Conservation (phyloP, 2,329 filamentous ascomycete genomes). For the Phialemonium atrogriseum region DNA sequence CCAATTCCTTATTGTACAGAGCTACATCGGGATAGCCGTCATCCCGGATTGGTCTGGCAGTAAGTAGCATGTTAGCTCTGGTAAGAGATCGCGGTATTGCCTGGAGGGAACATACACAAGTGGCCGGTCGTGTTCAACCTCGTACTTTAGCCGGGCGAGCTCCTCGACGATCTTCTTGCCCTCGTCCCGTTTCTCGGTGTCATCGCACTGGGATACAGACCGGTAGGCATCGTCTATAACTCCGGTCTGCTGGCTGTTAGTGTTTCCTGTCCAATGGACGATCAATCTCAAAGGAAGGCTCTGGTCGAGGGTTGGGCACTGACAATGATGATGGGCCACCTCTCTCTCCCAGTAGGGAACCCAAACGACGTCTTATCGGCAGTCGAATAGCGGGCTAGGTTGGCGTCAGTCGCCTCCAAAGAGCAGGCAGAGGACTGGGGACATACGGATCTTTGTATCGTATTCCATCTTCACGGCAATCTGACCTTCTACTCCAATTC, state of each 20-base stretch:
- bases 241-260: constrained; percentile 55
- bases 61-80: constrained; percentile 1
- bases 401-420: neutral
- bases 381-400: constrained; percentile 67
- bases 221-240: constrained; percentile 93
- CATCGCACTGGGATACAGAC: constrained; percentile 48
- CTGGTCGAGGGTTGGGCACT: constrained; percentile 14
- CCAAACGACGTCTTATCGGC: constrained; percentile 82
- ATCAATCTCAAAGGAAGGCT: neutral
- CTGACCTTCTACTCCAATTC: neutral
- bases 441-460: constrained; percentile 17
- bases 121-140: constrained; percentile 79
- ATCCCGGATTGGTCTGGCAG: constrained; percentile 58
- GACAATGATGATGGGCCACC: constrained; percentile 93
- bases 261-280: neutral
- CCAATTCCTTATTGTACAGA: constrained; percentile 79
- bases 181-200: constrained; percentile 61
- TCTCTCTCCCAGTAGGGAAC: constrained; percentile 70
- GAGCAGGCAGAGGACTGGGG: neutral
- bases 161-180: constrained; percentile 80
- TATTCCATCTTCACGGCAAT: constrained; percentile 14
- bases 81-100: neutral
- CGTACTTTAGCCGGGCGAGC: constrained; percentile 82
- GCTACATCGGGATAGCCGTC: constrained; percentile 70
- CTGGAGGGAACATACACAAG: constrained; percentile 53